Evolutionary conservation across 2,329 filamentous ascomycete genomes (phyloP), one percentile per base, ranked within the genome.

Genomic region (Apiospora koreana): DNA sequence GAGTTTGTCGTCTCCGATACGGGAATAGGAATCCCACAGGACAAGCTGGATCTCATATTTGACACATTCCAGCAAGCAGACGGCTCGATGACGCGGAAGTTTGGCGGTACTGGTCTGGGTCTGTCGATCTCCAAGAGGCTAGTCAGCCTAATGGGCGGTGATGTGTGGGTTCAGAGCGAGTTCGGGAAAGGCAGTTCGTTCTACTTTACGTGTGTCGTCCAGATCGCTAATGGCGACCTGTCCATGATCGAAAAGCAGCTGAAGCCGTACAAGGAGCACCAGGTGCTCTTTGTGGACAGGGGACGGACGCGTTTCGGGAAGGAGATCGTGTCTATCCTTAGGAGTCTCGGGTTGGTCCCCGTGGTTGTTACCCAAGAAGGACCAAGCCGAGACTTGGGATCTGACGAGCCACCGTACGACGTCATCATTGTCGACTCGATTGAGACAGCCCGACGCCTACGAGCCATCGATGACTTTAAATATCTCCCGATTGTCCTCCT

Each of bases 51-150:
- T 79, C 86, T 98, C 74, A 98, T 99, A 79, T 98, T 99, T 82
- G 96, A 98, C 83, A 98, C 95, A 0, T 98, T 98, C 90, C 95
- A 98, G 81, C 96, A 98, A 84, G 96, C 96, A 25, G 96, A 98
- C 80, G 95, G 95, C 46, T 98, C 95, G 43, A 98, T 97, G 81
- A 98, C 95, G 1, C 90, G 95, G 76, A 96, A 97, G 80, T 98
- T 98, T 80, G 95, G 95, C 76, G 95, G 95, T 76, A 98, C 96
- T 8, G 95, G 95, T 75, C 88, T 98, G 12, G 95, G 95, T 75
- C 84, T 98, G 35, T 98, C 95, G 21, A 98, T 98, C 78, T 98
- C 95, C 38, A 97, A 97, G 84, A 90, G 95, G 75, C 88, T 98
- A 41, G 95, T 98, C 69, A 97, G 95, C 75, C 88, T 98, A 71